Percentiles rank a stretch among this genome's conserved stretches.
These are phyloP conservation scores for Murraya paniculata DNA, from an alignment of 345 rosid species.

Conservation along the genomic window DNA sequence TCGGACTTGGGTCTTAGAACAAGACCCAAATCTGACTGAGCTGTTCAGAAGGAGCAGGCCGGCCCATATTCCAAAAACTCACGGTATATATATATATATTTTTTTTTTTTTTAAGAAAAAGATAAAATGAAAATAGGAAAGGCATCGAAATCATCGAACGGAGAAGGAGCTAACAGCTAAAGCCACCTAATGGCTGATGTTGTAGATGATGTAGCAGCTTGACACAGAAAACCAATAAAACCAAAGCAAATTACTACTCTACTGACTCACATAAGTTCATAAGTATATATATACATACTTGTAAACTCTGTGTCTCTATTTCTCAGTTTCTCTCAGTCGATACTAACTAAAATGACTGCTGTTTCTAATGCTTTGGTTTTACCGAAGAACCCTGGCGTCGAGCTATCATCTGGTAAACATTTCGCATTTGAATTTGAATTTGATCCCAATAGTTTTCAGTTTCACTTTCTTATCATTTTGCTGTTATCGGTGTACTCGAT, in stretches of 20 bases:
- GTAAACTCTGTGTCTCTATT: not conserved
- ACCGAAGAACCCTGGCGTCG: conserved; percentile 30
- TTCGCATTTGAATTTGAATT: conserved; percentile 4
- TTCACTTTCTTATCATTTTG: not conserved
- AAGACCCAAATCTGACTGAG: not conserved
- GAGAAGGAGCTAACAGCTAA: not conserved
- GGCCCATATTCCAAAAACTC: too few species aligned
- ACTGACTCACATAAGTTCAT: too few species aligned
- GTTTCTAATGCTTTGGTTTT: conserved; percentile 50
- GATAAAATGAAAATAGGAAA: not conserved
- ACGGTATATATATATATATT: too few species aligned
- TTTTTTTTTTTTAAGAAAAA: too few species aligned
- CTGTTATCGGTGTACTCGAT: not conserved
- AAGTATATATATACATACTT: too few species aligned
- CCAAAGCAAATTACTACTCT: too few species aligned
- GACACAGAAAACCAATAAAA: too few species aligned
- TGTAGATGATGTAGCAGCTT: too few species aligned
- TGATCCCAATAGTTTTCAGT: not conserved
- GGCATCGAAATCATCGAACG: conserved; percentile 1
- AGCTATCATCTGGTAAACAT: conserved; percentile 41
- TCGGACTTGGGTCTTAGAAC: not conserved
- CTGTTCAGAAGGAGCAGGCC: not conserved
- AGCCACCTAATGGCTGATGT: not conserved
- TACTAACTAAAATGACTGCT: conserved; percentile 38
- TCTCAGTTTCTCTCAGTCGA: not conserved